Evolutionary conservation across 179 eudicot genomes (phyloP), one percentile per base, ranked within the genome.

Genomic region (Sideroxylon spinosum): DNA sequence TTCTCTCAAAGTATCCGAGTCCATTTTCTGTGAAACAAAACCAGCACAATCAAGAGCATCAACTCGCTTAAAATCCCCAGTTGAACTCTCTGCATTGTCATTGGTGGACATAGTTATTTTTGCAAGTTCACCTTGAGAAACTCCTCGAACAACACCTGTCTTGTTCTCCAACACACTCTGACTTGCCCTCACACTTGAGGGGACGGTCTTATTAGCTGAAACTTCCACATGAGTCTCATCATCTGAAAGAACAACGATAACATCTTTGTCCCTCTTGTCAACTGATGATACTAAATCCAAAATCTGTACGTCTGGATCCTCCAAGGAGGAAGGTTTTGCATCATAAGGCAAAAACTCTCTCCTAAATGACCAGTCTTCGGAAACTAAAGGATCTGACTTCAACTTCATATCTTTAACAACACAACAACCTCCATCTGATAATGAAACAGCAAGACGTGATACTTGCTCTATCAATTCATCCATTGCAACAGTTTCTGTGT

Each of bases 391-490:
- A 81, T 76, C 78, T 37, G 82, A 78, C 81, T 85, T 85, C 74
- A 62, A 78, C 17, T 78, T 74, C 44, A 73, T 49, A 78, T 82
- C 81, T 52, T 85, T 81, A 76, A 63, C 59, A 52, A 53, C 20
- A 66, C 29, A 25, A 48, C 80, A 80, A 71, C 79, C 68, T 79
- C 84, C 80, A 79, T 81, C 77, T 68, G 88, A 78, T 81, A 91
- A 84, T 71, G 89, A 89, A 85, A 87, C 85, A 77, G 97, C 92
- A 80, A 96, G 97, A 19, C 78, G 78, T 74, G 86, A 87, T 57
- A 91, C 88, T 74, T 92, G 91, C 81, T 89, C 88, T 29, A 50
- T 75, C 86, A 96, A 78, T 74, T 86, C 88, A 83, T 86, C 95
- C 80, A 89, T 70, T 62, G 88, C 82, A 79, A 94, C 76, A 70